Conservation (phyloP, 2,329 filamentous ascomycete species). For the Rutstroemia sp. region DNA sequence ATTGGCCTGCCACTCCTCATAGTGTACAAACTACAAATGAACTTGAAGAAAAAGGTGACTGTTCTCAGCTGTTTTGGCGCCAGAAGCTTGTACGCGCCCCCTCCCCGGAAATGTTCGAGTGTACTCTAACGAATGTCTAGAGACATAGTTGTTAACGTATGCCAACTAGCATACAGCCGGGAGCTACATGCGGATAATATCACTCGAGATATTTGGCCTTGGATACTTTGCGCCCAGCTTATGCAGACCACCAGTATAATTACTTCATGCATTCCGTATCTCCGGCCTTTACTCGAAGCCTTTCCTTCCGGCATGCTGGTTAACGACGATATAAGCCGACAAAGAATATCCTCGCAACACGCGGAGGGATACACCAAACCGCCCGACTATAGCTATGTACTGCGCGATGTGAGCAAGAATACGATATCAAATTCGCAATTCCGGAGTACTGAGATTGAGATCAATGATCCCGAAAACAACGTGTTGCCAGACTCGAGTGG, state of each 20-base stretch:
- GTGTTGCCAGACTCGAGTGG: background rate
- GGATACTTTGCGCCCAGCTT: background rate
- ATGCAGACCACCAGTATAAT: background rate
- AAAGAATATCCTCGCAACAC: background rate
- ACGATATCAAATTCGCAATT: background rate
- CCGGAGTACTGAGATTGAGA: background rate
- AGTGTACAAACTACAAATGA: background rate
- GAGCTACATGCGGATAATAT: background rate
- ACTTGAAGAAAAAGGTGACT: background rate
- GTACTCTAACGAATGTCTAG: background rate
- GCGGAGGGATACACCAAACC: background rate
- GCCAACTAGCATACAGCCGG: background rate
- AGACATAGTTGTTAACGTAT: background rate
- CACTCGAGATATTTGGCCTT: background rate
- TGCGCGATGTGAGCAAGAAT: background rate
- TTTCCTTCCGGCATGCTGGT: background rate
- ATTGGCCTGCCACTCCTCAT: background rate
- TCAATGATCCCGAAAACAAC: background rate
- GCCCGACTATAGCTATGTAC: background rate
- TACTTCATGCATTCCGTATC: constrained; percentile 2
- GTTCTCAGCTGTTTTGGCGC: background rate
- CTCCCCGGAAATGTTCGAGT: background rate
- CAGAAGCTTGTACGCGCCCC: background rate
- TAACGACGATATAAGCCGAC: background rate
- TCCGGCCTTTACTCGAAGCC: background rate